Evolutionary conservation across 2,329 filamentous ascomycete species (phyloP).

Genomic region (Beauveria sp.): DNA sequence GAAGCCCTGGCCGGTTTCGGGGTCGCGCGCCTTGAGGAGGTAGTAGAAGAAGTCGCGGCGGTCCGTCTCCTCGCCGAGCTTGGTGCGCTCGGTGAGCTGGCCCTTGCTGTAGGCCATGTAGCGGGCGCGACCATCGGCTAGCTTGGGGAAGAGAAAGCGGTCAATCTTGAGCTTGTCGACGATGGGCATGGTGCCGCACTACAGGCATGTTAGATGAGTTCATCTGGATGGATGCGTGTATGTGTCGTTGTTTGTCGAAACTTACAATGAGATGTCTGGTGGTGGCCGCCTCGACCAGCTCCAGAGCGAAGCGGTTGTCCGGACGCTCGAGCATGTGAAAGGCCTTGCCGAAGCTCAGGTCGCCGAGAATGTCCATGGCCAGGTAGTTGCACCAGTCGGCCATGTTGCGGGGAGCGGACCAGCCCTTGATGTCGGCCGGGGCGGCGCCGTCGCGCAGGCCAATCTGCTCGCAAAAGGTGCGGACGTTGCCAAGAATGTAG

Average conservation of each 20-base stretch:
- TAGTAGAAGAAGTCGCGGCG: conserved; percentile 72
- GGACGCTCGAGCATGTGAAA: conserved; percentile 53
- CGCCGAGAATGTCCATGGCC: conserved; percentile 55
- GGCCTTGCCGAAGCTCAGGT: conserved; percentile 53
- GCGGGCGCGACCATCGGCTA: conserved; percentile 57
- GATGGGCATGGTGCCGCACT: conserved; percentile 67
- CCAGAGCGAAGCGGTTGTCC: conserved; percentile 58
- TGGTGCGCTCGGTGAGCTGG: conserved; percentile 59
- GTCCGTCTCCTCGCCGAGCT: conserved; percentile 56
- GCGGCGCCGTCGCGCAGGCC: conserved; percentile 32
- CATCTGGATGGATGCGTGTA: not conserved
- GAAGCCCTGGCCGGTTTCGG: conserved; percentile 61
- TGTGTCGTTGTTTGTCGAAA: conserved; percentile 11
- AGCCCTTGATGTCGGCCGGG: conserved; percentile 43
- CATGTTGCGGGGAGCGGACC: conserved; percentile 55
- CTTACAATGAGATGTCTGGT: conserved; percentile 61
- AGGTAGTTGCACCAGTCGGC: conserved; percentile 55
- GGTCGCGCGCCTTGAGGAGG: conserved; percentile 62
- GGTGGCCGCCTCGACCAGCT: conserved; percentile 59
- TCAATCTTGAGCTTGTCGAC: conserved; percentile 60
- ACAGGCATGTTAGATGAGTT: not conserved
- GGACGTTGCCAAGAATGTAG: conserved; percentile 57
- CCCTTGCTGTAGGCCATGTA: conserved; percentile 66
- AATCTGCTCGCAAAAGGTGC: conserved; percentile 57
- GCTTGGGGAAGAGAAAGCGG: conserved; percentile 57